These are phyloP conservation scores for Berkeleyomyces rouxiae DNA, from an alignment of 2,329 filamentous ascomycete genomes.

Conservation along the genomic window DNA sequence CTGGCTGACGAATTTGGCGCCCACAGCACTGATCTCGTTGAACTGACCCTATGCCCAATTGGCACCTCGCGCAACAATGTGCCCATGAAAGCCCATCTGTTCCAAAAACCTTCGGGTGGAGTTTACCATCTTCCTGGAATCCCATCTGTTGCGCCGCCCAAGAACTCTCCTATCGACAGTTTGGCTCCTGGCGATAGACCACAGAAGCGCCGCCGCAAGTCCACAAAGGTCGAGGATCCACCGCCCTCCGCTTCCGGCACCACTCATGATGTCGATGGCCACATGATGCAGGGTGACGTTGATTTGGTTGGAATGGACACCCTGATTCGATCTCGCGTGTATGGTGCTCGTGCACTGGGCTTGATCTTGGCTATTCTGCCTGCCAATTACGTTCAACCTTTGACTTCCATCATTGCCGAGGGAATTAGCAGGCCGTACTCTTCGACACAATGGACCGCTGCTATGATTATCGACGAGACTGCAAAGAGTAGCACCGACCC, in stretches of 20 bases:
- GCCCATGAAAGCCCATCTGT: conserved; percentile 75
- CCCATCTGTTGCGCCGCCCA: background rate
- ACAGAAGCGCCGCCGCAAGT: conserved; percentile 64
- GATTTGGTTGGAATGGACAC: conserved; percentile 83
- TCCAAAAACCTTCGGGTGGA: conserved; percentile 84
- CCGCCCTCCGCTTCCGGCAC: conserved; percentile 34
- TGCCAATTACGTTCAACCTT: conserved; percentile 41
- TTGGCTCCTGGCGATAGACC: conserved; percentile 43
- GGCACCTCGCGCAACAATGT: conserved; percentile 82
- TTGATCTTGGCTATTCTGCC: conserved; percentile 66
- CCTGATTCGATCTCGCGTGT: conserved; percentile 77
- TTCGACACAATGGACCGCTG: conserved; percentile 70
- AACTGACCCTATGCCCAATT: conserved; percentile 75
- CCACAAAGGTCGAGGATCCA: conserved; percentile 62
- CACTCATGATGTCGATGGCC: conserved; percentile 91
- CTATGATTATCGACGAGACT: conserved; percentile 78
- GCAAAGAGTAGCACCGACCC: conserved; percentile 39
- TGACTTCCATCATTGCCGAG: conserved; percentile 36
- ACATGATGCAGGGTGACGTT: conserved; percentile 94
- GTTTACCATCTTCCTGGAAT: conserved; percentile 44
- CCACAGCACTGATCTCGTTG: conserved; percentile 67
- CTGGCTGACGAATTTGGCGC: conserved; percentile 56
- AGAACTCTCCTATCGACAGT: conserved; percentile 25
- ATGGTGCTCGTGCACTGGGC: conserved; percentile 71
- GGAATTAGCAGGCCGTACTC: conserved; percentile 58